These are phyloP conservation scores for Debaryomycetaceae sp. DNA, from an alignment of 1,139 yeast species.

Conservation along the genomic window DNA sequence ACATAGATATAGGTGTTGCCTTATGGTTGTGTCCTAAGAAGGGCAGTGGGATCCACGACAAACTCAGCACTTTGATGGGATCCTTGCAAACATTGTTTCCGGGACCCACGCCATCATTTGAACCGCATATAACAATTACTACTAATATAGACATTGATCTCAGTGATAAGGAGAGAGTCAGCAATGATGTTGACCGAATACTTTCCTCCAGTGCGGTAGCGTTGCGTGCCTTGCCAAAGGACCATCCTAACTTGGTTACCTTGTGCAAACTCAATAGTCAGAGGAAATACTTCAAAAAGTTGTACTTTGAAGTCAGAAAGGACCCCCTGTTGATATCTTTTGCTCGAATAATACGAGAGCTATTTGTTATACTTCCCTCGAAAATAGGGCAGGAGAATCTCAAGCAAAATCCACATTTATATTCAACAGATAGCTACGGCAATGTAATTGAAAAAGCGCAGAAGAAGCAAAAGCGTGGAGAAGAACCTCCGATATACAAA, in stretches of 20 bases:
- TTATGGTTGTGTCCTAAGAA: slow-evolving; percentile 75
- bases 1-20: slow-evolving; percentile 44
- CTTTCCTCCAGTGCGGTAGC: slow-evolving; percentile 69
- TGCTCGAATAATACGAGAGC: slow-evolving; percentile 67
- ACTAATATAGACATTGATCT: slow-evolving; percentile 49
- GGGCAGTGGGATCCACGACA: slow-evolving; percentile 53
- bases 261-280: slow-evolving; percentile 38
- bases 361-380: slow-evolving; percentile 51
- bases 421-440: slow-evolving; percentile 35
- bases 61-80: slow-evolving; percentile 55
- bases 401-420: slow-evolving; percentile 38
- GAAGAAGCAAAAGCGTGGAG: slow-evolving; percentile 7
- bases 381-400: slow-evolving; percentile 35
- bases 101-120: slow-evolving; percentile 60
- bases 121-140: slow-evolving; percentile 77
- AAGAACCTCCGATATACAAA: slow-evolving; percentile 8
- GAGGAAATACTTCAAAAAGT: slow-evolving; percentile 55
- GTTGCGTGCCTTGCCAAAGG: slow-evolving; percentile 42
- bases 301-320: slow-evolving; percentile 54
- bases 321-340: slow-evolving; percentile 61
- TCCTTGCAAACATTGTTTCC: slow-evolving; percentile 70
- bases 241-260: slow-evolving; percentile 34
- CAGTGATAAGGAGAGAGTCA: slow-evolving; percentile 33
- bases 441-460: slow-evolving; percentile 23
- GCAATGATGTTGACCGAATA: slow-evolving; percentile 57